A percentile compares a stretch with the other conserved stretches of the same genome.
Evolutionary conservation across 2,329 filamentous ascomycete genomes (phyloP).

Genomic region (Exophiala oligosperma): DNA sequence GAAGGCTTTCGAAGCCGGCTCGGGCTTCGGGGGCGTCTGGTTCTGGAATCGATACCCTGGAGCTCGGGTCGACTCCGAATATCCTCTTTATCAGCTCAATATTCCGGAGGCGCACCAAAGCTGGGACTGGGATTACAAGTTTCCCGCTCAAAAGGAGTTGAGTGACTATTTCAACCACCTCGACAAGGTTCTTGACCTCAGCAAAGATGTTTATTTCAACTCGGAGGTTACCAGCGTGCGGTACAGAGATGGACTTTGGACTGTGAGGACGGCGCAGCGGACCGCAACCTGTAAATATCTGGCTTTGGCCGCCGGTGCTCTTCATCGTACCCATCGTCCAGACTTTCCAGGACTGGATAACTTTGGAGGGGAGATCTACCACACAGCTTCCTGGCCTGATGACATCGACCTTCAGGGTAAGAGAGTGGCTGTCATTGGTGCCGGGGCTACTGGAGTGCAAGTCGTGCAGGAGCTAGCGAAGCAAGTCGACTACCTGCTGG

Average conservation of each 20-base stretch:
- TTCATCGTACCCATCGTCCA: slow-evolving; percentile 56
- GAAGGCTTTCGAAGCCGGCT: slow-evolving; percentile 38
- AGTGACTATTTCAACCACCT: slow-evolving; percentile 43
- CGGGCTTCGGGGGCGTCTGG: slow-evolving; percentile 45
- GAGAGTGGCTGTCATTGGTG: slow-evolving; percentile 63
- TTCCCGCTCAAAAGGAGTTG: slow-evolving; percentile 41
- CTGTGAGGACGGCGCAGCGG: slow-evolving; percentile 36
- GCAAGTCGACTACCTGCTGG: slow-evolving; percentile 50
- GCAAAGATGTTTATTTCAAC: slow-evolving; percentile 38
- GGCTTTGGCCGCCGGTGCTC: slow-evolving; percentile 33
- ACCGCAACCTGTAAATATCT: slow-evolving; percentile 24
- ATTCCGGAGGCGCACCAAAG: slow-evolving; percentile 49
- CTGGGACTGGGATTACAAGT: slow-evolving; percentile 48
- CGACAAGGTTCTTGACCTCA: slow-evolving; percentile 40
- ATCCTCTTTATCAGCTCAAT: slow-evolving; percentile 56
- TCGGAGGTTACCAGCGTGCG: slow-evolving; percentile 37
- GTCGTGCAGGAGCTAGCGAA: slow-evolving; percentile 62
- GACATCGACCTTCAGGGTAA: slow-evolving; percentile 59
- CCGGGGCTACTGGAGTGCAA: slow-evolving; percentile 65
- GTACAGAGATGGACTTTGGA: slow-evolving; percentile 42
- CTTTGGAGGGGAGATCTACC: slow-evolving; percentile 62
- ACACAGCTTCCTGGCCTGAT: slow-evolving; percentile 62
- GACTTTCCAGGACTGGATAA: slow-evolving; percentile 59
- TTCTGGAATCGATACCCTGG: slow-evolving; percentile 73
- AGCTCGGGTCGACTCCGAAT: slow-evolving; percentile 54